Evolutionary conservation across 1,284 basidiomycete genomes (phyloP).

Genomic region (Trichosporon asahii): DNA sequence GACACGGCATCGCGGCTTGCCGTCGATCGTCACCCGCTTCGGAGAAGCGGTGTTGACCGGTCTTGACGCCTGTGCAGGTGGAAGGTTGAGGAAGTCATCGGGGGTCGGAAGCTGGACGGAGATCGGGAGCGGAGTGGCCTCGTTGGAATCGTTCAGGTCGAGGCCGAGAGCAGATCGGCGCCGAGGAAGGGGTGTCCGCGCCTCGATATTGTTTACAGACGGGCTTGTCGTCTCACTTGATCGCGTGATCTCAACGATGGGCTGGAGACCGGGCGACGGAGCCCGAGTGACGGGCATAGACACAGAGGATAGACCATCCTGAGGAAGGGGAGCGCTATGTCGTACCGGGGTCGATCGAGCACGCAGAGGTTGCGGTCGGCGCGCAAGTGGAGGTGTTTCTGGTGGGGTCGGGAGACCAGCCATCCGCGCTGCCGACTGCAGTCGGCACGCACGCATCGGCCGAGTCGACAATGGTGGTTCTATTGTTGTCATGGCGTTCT

Average conservation of each 20-base stretch:
- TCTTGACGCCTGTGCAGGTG: background rate
- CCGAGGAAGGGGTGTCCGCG: background rate
- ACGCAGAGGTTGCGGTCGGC: background rate
- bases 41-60: no score
- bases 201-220: background rate
- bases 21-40: background rate
- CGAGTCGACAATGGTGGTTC: background rate
- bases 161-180: background rate
- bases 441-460: background rate
- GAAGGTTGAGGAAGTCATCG: background rate
- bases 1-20: conserved; percentile 34
- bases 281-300: background rate
- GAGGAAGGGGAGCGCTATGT: background rate
- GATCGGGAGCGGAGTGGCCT: background rate
- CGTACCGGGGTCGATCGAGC: background rate
- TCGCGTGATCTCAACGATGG: background rate
- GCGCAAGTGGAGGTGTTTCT: background rate
- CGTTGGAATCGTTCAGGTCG: background rate
- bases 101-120: background rate
- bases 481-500: background rate
- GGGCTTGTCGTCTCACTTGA: background rate
- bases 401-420: background rate
- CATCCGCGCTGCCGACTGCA: background rate
- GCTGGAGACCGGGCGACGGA: background rate
- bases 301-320: background rate